phyloP scores from a whole-genome alignment of 139 green algal genomes.

The Raphidocelis subcapitata region DNA sequence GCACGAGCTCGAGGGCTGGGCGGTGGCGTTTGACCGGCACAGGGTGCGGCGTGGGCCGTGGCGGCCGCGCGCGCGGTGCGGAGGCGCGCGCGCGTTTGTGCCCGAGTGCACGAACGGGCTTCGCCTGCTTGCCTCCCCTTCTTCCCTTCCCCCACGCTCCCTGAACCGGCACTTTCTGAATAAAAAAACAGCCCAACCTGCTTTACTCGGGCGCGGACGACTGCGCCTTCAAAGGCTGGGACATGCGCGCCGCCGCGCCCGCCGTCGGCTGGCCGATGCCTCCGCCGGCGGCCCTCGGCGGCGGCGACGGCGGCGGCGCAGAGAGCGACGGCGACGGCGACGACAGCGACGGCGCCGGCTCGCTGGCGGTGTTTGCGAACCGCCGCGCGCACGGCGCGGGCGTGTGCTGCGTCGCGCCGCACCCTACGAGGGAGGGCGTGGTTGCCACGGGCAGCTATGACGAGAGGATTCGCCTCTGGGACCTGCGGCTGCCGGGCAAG shows the following conservation, averaged over 20 bases:
- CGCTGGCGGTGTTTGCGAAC: constrained; percentile 41
- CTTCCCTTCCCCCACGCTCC: no score
- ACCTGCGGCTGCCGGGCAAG: constrained; percentile 37
- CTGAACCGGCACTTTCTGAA: not conserved
- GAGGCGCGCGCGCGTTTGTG: not conserved
- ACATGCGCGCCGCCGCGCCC: constrained; percentile 28
- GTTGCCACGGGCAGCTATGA: constrained; percentile 88
- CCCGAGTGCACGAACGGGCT: no score
- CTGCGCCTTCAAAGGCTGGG: constrained; percentile 60
- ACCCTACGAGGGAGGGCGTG: constrained; percentile 45
- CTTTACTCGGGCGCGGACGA: constrained; percentile 74
- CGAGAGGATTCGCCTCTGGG: constrained; percentile 81
- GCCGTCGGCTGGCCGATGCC: not conserved
- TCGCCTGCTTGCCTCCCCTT: no score
- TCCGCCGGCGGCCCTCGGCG: not conserved
- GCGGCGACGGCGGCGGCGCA: not conserved
- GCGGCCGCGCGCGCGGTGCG: not conserved
- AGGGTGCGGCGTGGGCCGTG: constrained; percentile 8
- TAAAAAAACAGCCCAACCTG: constrained; percentile 24
- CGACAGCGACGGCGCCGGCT: not conserved
- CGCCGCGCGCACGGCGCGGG: constrained; percentile 68
- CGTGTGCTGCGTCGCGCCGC: constrained; percentile 78
- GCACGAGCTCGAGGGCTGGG: constrained; percentile 51
- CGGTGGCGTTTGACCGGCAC: constrained; percentile 18
- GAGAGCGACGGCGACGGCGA: not conserved